Conservation (phyloP, 495 filamentous ascomycete species). For the Aspergillus kassunensis region DNA sequence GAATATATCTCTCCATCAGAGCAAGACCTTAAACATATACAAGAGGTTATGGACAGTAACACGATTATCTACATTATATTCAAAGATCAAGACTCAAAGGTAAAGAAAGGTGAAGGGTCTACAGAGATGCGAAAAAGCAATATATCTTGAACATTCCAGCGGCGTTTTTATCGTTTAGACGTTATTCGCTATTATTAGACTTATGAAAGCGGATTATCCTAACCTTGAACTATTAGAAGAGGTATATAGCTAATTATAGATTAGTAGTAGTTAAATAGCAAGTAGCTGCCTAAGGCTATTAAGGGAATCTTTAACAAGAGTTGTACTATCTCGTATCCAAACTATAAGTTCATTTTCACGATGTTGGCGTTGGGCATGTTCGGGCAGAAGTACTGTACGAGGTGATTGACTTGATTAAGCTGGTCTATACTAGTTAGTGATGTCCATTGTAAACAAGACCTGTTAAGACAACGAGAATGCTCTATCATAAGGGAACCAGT, state of each 20-base stretch:
- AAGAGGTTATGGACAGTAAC: too few species aligned
- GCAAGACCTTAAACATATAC: too few species aligned
- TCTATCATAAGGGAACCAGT: too few species aligned
- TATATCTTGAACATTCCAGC: slow-evolving; percentile 2
- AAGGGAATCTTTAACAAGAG: slow-evolving; percentile 5
- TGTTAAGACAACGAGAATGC: too few species aligned
- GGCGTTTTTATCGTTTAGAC: background rate
- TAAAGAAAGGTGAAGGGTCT: too few species aligned
- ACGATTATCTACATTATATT: too few species aligned
- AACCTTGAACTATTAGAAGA: background rate
- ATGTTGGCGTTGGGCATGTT: slow-evolving; percentile 10
- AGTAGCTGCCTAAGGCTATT: background rate
- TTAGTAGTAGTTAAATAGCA: slow-evolving; percentile 1
- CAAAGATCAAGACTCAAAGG: too few species aligned
- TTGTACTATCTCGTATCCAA: slow-evolving; percentile 10
- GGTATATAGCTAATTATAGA: slow-evolving; percentile 4
- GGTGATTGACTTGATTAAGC: too few species aligned
- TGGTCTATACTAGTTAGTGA: too few species aligned
- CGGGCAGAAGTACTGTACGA: slow-evolving; percentile 3
- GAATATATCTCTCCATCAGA: too few species aligned
- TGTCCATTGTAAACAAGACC: too few species aligned
- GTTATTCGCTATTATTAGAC: background rate
- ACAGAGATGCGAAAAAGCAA: slow-evolving; percentile 8
- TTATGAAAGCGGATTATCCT: slow-evolving; percentile 8
- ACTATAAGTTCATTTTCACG: slow-evolving; percentile 14